phyloP scores from a whole-genome alignment of 441 rosid genomes.

The Omphalea diandra region DNA sequence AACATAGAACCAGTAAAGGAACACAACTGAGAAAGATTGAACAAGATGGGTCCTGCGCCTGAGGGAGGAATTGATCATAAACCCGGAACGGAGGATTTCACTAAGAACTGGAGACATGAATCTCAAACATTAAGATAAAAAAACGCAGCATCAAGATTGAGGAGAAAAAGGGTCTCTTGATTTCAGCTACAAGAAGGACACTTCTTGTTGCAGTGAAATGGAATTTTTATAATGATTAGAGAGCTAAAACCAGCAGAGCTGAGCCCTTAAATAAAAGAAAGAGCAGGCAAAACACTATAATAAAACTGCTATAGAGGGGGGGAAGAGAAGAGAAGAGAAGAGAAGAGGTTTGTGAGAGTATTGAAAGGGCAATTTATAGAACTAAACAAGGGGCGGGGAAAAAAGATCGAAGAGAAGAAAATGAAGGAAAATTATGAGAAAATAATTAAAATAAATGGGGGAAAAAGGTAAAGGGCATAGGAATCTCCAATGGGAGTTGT shows the following conservation, averaged over 20 bases:
- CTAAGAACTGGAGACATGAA: constrained; percentile 93
- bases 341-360: constrained; percentile 29
- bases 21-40: constrained; percentile 95
- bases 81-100: constrained; percentile 81
- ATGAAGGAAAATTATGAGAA: neutral
- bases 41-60: constrained; percentile 92
- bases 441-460: neutral
- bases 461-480: constrained; percentile 16
- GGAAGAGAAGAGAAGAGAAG: constrained; percentile 28
- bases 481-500: constrained; percentile 32
- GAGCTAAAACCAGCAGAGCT: no score
- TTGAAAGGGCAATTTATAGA: constrained; percentile 44
- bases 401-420: neutral
- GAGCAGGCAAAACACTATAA: neutral
- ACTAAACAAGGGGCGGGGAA: neutral
- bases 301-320: neutral
- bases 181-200: no score
- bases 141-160: constrained; percentile 42
- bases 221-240: no score
- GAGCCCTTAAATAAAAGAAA: constrained; percentile 3
- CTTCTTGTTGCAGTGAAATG: no score
- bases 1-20: constrained; percentile 93
- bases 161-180: no score
- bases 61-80: constrained; percentile 75
- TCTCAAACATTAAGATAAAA: constrained; percentile 61